Percentiles rank a stretch among this genome's conserved stretches.
phyloP scores from a whole-genome alignment of 768 basidiomycete genomes.

The Termitomyces sp. region DNA sequence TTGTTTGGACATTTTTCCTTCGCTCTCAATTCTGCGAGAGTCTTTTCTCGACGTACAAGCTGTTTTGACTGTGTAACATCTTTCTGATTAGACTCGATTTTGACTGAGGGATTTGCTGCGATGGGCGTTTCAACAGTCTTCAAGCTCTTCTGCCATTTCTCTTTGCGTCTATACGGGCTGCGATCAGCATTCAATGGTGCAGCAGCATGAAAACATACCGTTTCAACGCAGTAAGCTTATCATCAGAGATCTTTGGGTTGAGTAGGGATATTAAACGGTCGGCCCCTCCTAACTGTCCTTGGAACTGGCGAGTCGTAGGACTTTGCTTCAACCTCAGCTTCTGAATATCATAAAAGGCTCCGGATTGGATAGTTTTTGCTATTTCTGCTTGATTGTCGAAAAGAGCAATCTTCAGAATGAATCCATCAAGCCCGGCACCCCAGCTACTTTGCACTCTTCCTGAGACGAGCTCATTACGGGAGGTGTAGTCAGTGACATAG shows the following conservation, averaged over 20 bases:
- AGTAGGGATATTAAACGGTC: slow-evolving; percentile 39
- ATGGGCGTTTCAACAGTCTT: not conserved
- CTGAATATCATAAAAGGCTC: slow-evolving; percentile 40
- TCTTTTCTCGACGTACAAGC: slow-evolving; percentile 12
- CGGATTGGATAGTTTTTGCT: slow-evolving; percentile 30
- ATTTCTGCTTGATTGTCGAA: slow-evolving; percentile 39
- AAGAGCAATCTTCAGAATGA: slow-evolving; percentile 46
- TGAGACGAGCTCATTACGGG: slow-evolving; percentile 35
- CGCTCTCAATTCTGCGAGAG: slow-evolving; percentile 32
- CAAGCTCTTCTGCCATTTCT: slow-evolving; percentile 19
- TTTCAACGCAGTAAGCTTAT: slow-evolving; percentile 35
- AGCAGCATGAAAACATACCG: slow-evolving; percentile 23
- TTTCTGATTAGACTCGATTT: not conserved
- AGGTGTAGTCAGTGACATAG: slow-evolving; percentile 65
- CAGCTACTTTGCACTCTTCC: slow-evolving; percentile 26
- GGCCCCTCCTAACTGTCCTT: slow-evolving; percentile 42
- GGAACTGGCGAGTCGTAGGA: slow-evolving; percentile 21
- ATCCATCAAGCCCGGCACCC: slow-evolving; percentile 40
- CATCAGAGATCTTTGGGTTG: slow-evolving; percentile 25
- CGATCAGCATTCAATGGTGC: not conserved
- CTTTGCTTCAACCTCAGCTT: slow-evolving; percentile 45
- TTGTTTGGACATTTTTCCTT: slow-evolving; percentile 26
- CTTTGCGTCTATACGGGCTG: slow-evolving; percentile 20
- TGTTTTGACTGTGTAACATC: not conserved
- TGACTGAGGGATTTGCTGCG: not conserved